Percentiles rank a stretch among this genome's conserved stretches.
Conservation (phyloP, 768 basidiomycete species). For the Omphalotus guepiniiformis region DNA sequence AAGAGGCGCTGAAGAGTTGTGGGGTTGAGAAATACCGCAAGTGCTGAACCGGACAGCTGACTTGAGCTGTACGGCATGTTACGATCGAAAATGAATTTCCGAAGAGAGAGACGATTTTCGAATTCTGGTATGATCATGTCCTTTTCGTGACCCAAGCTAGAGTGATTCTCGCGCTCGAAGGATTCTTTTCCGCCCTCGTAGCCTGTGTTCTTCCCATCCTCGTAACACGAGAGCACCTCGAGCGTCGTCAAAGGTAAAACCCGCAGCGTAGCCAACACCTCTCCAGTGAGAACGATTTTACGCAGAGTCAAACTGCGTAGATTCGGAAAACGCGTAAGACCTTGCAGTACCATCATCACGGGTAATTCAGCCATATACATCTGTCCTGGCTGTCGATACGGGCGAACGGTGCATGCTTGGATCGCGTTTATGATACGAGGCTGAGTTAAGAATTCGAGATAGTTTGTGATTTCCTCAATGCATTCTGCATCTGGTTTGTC, state of each 20-base stretch:
- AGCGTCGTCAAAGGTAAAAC: neutral
- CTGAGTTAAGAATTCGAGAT: neutral
- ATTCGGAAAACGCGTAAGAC: neutral
- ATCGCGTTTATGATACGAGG: neutral
- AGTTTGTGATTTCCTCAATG: neutral
- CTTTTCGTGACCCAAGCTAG: neutral
- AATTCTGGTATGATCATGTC: neutral
- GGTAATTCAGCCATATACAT: neutral
- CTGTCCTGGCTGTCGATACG: neutral
- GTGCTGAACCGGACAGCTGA: neutral
- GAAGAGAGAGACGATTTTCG: neutral
- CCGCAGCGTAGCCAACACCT: neutral
- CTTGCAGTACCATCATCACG: neutral
- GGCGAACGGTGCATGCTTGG: neutral
- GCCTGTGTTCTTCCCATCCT: no score
- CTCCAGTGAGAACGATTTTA: neutral
- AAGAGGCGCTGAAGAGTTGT: neutral
- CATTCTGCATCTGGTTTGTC: neutral
- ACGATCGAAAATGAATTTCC: neutral
- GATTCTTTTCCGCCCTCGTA: no score
- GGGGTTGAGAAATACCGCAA: neutral
- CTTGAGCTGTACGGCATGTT: neutral
- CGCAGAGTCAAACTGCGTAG: neutral
- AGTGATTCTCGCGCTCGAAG: no score
- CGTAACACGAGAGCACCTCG: neutral